Evolutionary conservation across 805 yeast genomes (phyloP), one percentile per base, ranked within the genome.

Genomic region (Komagataella pseudopastoris): DNA sequence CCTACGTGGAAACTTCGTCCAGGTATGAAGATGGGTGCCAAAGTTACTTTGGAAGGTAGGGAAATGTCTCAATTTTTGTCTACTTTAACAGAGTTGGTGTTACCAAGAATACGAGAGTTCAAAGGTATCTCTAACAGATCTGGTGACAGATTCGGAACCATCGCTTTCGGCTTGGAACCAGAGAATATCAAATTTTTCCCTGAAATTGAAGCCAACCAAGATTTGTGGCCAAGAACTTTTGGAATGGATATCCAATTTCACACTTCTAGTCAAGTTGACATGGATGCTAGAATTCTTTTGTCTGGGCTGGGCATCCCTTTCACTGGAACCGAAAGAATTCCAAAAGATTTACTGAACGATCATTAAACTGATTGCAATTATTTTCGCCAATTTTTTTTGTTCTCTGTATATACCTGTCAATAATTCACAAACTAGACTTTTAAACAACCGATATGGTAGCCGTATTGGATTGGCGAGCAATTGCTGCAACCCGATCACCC

Each of bases 21-120:
- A 49, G 96, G 96, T 45, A 83, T 80, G 74, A 83, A 83, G 50
- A 85, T 95, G 80, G 99, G 99, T 51, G 96, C 95, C 51, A 85
- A 86, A 62, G 83, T 83, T 12, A 78, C 76, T 53, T 70, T 95
- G 51, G 72, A 72, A 36, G 99, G 97, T 48, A 76, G 82, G 57
- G 85, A 86, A 51, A 86, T 90, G 81, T 70, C 81, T 52, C 96
- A 89, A 70, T 93, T 95, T 61, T 62, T 93, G 53, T 67, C 85
- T 6, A 91, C 98, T 1, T 70, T 93, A 59, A 81, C 95, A 1
- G 99, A 93, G 69, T 71, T 95, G 56, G 98, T 93, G 17, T 75
- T 93, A 59, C 99, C 99, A 48, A 80, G 96, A 67, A 80, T 90
- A 52, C 83, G 95, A 76, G 88, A 88, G 49, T 93, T 86, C 67